Base-by-base conservation (phyloP, 2,329 filamentous ascomycete genomes). In the Stenocarpella maydis region DNA sequence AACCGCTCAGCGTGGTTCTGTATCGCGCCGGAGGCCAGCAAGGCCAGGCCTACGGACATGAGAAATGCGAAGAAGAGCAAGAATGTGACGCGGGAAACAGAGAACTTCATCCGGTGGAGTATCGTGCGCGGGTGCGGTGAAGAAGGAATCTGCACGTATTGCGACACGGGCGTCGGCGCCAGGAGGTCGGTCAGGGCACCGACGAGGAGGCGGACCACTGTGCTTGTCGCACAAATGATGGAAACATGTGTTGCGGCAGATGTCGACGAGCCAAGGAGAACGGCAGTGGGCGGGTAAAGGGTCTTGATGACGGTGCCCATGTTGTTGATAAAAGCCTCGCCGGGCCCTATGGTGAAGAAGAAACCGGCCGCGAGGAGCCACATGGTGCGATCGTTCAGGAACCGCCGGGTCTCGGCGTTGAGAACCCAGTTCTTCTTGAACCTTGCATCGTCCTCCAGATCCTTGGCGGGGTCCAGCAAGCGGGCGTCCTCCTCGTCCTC, bases 291-390 rank as follows among this genome's bases (percentile, higher is more conserved):
- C 17, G 87, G 87, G 53, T 92, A 93, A 4, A 98, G 84, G 0
- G 95, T 97, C 74, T 92, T 91, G 74, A 98, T 95, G 71, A 99
- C 91, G 28, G 95, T 98, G 43, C 96, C 96, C 12, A 99, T 84
- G 75, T 98, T 99, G 82, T 98, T 99, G 81, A 98, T 94, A 79
- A 98, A 99, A 14, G 95, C 93, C 81, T 99, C 96, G n/a, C 95
- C 95, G 0, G 96, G 95, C 0, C 96, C 96, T 66, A 95, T 93
- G 74, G 97, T 93, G 72, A 98, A 87, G 80, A 98, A 93, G 81
- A 99, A 98, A 24, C 94, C 95, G 0, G 91, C 83, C 0, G 95
- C 94, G 74, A 99, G 91, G 77, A 90, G 92, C 95, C 95, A 99
- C 95, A 98, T 98, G 15, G 94, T 98, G 71, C 88, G 90, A 74